Base-by-base conservation (phyloP, 176 grass and related monocot species). In the Puya raimondii region DNA sequence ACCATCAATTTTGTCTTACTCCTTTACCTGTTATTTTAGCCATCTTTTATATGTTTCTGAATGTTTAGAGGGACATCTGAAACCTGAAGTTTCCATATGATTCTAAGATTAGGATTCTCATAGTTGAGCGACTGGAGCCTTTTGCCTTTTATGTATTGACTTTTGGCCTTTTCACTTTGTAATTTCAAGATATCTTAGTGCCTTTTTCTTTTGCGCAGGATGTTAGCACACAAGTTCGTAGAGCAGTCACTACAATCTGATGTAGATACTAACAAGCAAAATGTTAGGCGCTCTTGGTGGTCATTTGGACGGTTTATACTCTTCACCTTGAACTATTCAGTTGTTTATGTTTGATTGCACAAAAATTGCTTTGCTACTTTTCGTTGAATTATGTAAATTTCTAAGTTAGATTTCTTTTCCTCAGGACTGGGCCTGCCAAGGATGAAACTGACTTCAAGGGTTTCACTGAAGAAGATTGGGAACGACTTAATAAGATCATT, bases 221-320 rank as follows among this genome's bases (percentile, higher is more conserved):
- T 97, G 93, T 78, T 97, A 72, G 89, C 93, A 33, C 93, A 92
- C 80, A 96, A 96, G 58, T 87, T 96, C 74, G 88, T 91, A 77
- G 85, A 91, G 72, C 75, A 91, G 86, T 80, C 79, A 79, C 72
- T 71, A 80, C 80, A 85, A 80, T 81, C 78, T 17, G 70, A 91
- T 74, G 79, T 85, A 47, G 64, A 74, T 81, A 75, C 64, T 74
- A 73, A 65, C 49, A 87, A 92, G 69, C 70, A 87, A 81, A 92
- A 89, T 49, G 69, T 80, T 33, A 74, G 86, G 79, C 80, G 79
- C 48, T 85, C 93, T 21, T 96, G 93, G 93, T 96, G 93, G 93
- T 88, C 93, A 70, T 92, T 96, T 89, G 86, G 86, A 86, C 89
- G 86, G 84, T 89, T 84, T 72, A 51, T 80, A 59, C 26, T 48